These are phyloP conservation scores for Catenaria anguillulae DNA, from an alignment of 371 early-diverging fungal genomes.

Conservation along the genomic window DNA sequence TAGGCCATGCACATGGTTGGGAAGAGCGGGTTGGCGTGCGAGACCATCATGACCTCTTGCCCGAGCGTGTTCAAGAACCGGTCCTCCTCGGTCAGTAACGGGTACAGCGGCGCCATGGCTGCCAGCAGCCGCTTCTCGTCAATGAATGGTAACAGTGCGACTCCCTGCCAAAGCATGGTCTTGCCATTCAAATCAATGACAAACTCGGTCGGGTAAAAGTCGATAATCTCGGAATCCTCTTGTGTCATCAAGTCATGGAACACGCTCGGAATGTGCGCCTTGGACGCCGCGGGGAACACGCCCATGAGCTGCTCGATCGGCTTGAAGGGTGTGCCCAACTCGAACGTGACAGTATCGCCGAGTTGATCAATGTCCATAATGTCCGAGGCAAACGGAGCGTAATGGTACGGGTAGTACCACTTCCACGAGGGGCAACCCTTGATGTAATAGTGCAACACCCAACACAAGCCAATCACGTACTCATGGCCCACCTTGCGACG, in stretches of 20 bases:
- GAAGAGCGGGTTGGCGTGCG: background rate
- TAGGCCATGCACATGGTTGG: background rate
- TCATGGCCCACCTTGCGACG: slow-evolving; percentile 38
- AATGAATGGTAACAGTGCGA: slow-evolving; percentile 40
- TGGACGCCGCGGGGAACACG: slow-evolving; percentile 41
- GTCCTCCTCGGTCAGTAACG: slow-evolving; percentile 2
- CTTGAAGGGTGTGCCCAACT: slow-evolving; percentile 30
- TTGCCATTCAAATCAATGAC: slow-evolving; percentile 49
- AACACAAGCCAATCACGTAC: slow-evolving; percentile 88
- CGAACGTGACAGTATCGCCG: slow-evolving; percentile 19
- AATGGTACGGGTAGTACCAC: slow-evolving; percentile 89
- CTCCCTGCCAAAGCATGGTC: slow-evolving; percentile 45
- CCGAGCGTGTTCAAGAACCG: background rate
- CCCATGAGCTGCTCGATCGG: slow-evolving; percentile 56
- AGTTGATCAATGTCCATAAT: background rate
- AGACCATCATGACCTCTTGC: background rate
- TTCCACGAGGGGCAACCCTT: slow-evolving; percentile 91
- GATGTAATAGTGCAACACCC: slow-evolving; percentile 96
- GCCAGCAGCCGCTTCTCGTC: slow-evolving; percentile 28
- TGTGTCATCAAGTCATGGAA: slow-evolving; percentile 34
- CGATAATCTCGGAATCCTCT: slow-evolving; percentile 26
- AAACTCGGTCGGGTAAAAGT: slow-evolving; percentile 44
- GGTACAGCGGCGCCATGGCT: slow-evolving; percentile 14
- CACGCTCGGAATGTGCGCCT: slow-evolving; percentile 25
- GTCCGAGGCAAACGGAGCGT: slow-evolving; percentile 27